Evolutionary conservation across 2,329 filamentous ascomycete species (phyloP), one percentile per base, ranked within the genome.

Genomic region (Diaporthe helianthi): DNA sequence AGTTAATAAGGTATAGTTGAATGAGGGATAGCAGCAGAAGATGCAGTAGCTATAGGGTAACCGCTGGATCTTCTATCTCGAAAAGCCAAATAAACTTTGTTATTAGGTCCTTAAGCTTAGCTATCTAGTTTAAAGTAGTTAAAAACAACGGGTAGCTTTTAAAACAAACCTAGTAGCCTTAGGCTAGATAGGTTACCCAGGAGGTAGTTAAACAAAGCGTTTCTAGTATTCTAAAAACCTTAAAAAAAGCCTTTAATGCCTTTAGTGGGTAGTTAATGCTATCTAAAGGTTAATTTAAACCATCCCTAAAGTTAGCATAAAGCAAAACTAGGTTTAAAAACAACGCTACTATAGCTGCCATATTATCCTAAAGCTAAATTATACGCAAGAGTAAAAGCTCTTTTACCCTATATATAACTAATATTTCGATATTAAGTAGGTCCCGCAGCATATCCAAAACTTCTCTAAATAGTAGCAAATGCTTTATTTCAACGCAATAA

Each of bases 11-110:
- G 24, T 60, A 24, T 38, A 60, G 38, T 9, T 38, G 33, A 26
- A 15, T 38, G 5, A 60, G 38, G 46, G 38, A 60, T 24, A 1
- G 24, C 9, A 38, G 54, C 38, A 60, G 24, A 9, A 60, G 54
- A 46, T 2, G 17, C 8, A 38, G 17, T 22, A 60, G 54, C 36
- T 46, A 38, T 17, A 60, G 24, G 19, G 38, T 38, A 10, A 46
- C 38, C 15, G 17, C 36, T 17, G 54, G 54, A n/a, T 60, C 10
- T 17, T 44, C 24, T 4, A 38, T 46, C 54, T 38, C 54, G 9
- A 60, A 60, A 24, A 60, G 24, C 22, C 38, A 60, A 38, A 60
- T 60, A n/a, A 9, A 60, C 36, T 60, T 38, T 38, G 54, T 46
- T 10, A 24, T 60, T 10, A 46, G 24, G 4, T 60, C 54, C 24